Conservation (phyloP, 2,329 filamentous ascomycete genomes). For the Xylariaceae sp. region DNA sequence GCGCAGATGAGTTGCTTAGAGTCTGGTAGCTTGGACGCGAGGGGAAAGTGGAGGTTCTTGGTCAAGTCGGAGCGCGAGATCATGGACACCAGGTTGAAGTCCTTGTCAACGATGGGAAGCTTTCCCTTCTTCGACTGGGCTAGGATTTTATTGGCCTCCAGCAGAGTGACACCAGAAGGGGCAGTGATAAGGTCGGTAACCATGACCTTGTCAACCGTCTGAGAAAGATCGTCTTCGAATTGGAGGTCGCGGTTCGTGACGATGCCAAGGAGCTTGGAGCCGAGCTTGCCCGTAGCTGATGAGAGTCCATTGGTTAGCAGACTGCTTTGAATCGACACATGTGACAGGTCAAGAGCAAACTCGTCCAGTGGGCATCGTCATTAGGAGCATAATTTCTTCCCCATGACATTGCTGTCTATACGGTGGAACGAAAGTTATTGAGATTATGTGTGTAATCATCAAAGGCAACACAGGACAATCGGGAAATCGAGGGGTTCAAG, state of each 20-base stretch:
- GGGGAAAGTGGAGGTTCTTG: slow-evolving; percentile 96
- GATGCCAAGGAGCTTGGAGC: slow-evolving; percentile 94
- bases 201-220: slow-evolving; percentile 85
- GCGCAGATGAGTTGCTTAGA: slow-evolving; percentile 97
- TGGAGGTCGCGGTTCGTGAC: slow-evolving; percentile 98
- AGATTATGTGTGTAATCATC: slow-evolving; percentile 74
- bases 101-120: slow-evolving; percentile 81
- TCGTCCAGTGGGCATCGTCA: slow-evolving; percentile 30
- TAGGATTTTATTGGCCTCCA: slow-evolving; percentile 88
- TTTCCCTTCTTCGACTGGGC: slow-evolving; percentile 98
- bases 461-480: slow-evolving; percentile 28
- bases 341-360: background rate
- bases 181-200: slow-evolving; percentile 91
- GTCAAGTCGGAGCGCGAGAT: slow-evolving; percentile 92
- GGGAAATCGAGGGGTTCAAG: slow-evolving; percentile 11
- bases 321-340: slow-evolving; percentile 11
- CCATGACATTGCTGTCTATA: slow-evolving; percentile 83
- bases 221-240: slow-evolving; percentile 73
- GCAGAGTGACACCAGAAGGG: slow-evolving; percentile 70
- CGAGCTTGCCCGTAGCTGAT: slow-evolving; percentile 82
- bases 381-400: slow-evolving; percentile 58
- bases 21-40: slow-evolving; percentile 91
- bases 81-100: slow-evolving; percentile 83
- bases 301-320: slow-evolving; percentile 33
- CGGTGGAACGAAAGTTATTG: slow-evolving; percentile 99